Conservation (phyloP, 805 yeast genomes). For the Nakazawaea laoshanensis region DNA sequence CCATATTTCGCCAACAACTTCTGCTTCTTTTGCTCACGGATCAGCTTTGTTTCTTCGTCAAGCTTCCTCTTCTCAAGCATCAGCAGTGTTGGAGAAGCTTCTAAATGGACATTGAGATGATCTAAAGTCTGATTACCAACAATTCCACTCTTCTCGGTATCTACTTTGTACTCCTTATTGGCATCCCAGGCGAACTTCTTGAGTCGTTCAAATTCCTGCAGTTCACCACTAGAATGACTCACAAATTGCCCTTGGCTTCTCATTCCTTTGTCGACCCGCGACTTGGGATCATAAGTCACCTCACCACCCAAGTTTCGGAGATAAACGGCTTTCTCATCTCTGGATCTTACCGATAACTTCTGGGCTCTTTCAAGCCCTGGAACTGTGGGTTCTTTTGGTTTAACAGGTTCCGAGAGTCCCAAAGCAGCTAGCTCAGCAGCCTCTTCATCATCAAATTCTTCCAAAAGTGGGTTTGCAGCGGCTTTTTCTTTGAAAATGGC, state of each 20-base stretch:
- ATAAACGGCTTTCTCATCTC: conserved; percentile 75
- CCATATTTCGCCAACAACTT: conserved; percentile 32
- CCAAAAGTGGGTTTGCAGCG: conserved; percentile 1
- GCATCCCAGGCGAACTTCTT: conserved; percentile 41
- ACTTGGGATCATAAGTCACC: conserved; percentile 45
- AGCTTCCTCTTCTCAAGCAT: conserved; percentile 26
- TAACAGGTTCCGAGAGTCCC: conserved; percentile 21
- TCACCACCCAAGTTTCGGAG: conserved; percentile 34
- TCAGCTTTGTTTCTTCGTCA: conserved; percentile 20
- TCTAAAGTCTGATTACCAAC: conserved; percentile 15
- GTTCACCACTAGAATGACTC: conserved; percentile 48
- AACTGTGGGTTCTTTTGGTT: conserved; percentile 4
- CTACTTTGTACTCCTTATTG: conserved; percentile 6
- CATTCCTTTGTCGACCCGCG: conserved; percentile 29
- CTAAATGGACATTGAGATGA: conserved; percentile 19
- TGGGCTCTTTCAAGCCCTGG: conserved; percentile 15
- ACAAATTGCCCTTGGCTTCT: conserved; percentile 40
- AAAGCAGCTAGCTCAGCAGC: conserved; percentile 31
- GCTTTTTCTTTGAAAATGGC: conserved; percentile 14
- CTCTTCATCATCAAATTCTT: conserved; percentile 30
- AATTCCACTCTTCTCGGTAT: conserved; percentile 7
- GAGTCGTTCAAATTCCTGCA: conserved; percentile 38
- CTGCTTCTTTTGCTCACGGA: conserved; percentile 21
- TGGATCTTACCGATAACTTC: conserved; percentile 44
- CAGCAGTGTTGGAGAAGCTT: conserved; percentile 40